Conservation (phyloP, 2,329 filamentous ascomycete species). For the Aspergillus puulaauensis region DNA sequence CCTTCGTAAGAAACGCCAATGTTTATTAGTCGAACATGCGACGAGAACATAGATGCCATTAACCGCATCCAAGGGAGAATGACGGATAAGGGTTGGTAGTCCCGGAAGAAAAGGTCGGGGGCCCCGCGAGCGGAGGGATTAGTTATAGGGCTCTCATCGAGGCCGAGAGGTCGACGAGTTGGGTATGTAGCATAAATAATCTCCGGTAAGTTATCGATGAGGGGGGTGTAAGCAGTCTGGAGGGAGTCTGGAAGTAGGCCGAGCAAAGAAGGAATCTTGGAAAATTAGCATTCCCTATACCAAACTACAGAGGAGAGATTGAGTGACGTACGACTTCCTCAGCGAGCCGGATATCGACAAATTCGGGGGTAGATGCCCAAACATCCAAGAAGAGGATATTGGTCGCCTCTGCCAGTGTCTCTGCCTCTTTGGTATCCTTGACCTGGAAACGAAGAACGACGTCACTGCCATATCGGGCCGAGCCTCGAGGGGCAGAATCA, state of each 20-base stretch:
- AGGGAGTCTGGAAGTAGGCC: constrained; percentile 74
- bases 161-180: constrained; percentile 35
- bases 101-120: constrained; percentile 71
- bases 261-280: constrained; percentile 69
- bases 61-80: constrained; percentile 90
- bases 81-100: constrained; percentile 86
- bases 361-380: constrained; percentile 80
- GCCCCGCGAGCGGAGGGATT: constrained; percentile 32
- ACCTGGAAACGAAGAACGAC: constrained; percentile 89
- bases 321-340: constrained; percentile 65
- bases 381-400: constrained; percentile 80
- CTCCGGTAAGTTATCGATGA: constrained; percentile 78
- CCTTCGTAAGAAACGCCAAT: constrained; percentile 88
- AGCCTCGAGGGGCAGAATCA: constrained; percentile 36
- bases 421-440: constrained; percentile 65
- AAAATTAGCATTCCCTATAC: not conserved
- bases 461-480: constrained; percentile 68
- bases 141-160: constrained; percentile 27
- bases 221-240: constrained; percentile 66
- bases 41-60: constrained; percentile 84
- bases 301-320: not conserved
- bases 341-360: constrained; percentile 79
- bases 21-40: constrained; percentile 69
- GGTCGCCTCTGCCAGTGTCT: constrained; percentile 69
- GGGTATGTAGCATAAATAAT: constrained; percentile 77